Evolutionary conservation across 176 grass and related monocot species (phyloP).

Genomic region (Tillandsia fasciculata): DNA sequence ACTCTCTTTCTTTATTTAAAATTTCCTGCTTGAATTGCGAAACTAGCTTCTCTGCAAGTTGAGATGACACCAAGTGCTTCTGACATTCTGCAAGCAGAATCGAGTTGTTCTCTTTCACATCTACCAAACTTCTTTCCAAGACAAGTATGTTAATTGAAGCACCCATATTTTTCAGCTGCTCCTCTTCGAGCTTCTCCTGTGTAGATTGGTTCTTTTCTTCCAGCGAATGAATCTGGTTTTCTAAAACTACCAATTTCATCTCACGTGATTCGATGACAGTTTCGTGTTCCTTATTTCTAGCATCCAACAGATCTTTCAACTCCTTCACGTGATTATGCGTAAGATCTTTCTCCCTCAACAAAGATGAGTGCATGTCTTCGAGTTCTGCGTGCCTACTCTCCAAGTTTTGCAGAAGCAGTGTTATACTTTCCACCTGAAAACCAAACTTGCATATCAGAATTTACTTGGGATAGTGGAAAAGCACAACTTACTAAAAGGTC

Average conservation of each 20-base stretch:
- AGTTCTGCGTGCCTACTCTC: conserved; percentile 44
- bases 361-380: conserved; percentile 36
- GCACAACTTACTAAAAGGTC: not conserved
- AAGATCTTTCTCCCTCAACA: conserved; percentile 54
- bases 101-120: conserved; percentile 45
- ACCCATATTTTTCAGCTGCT: conserved; percentile 42
- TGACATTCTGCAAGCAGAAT: conserved; percentile 36
- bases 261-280: conserved; percentile 32
- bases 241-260: conserved; percentile 19
- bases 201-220: conserved; percentile 33
- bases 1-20: conserved; percentile 32
- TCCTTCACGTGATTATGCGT: conserved; percentile 51
- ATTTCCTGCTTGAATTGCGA: conserved; percentile 51
- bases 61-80: conserved; percentile 38
- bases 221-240: conserved; percentile 47
- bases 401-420: conserved; percentile 39
- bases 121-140: conserved; percentile 52
- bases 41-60: conserved; percentile 35
- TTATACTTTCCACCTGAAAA: conserved; percentile 31
- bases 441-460: not conserved
- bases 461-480: not conserved
- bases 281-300: conserved; percentile 41
- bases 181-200: conserved; percentile 44
- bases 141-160: conserved; percentile 44
- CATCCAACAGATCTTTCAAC: conserved; percentile 46